Conservation (phyloP, 148 eudicot genomes). For the Spergularia marina region DNA sequence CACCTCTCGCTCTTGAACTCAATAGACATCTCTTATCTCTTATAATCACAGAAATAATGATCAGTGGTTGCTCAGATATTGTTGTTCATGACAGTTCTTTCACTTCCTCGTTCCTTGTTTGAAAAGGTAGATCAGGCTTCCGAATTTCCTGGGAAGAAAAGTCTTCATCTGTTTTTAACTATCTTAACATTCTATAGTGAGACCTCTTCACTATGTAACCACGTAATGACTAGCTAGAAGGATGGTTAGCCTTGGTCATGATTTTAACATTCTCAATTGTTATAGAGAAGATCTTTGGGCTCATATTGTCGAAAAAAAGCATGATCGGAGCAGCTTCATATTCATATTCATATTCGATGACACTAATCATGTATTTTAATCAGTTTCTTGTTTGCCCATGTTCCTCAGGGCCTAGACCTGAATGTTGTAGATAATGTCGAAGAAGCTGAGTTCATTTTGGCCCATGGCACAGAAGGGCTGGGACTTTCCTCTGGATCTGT, state of each 20-base stretch:
- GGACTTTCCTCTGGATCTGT: conserved; percentile 71
- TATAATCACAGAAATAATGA: not conserved
- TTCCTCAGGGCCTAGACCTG: conserved; percentile 69
- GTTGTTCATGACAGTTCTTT: not conserved
- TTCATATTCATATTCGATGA: not conserved
- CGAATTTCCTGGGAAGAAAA: too few species aligned
- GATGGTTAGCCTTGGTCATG: not conserved
- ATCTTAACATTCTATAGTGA: too few species aligned
- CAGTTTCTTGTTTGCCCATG: not conserved
- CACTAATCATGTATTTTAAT: not conserved
- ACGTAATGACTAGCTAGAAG: too few species aligned
- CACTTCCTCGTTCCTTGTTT: not conserved
- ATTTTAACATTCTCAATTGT: conserved; percentile 1
- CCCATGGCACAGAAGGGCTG: conserved; percentile 93
- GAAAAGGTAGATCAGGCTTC: too few species aligned
- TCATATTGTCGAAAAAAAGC: not conserved
- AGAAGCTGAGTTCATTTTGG: conserved; percentile 88
- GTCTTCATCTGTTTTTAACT: too few species aligned
- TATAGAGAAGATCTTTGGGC: not conserved
- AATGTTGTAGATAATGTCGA: conserved; percentile 79
- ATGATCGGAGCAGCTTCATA: not conserved
- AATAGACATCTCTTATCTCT: not conserved
- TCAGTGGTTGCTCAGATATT: not conserved
- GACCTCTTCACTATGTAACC: too few species aligned
- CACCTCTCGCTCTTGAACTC: not conserved